These are phyloP conservation scores for Schrenkiella parvula DNA, from an alignment of 345 rosid species.

Conservation along the genomic window DNA sequence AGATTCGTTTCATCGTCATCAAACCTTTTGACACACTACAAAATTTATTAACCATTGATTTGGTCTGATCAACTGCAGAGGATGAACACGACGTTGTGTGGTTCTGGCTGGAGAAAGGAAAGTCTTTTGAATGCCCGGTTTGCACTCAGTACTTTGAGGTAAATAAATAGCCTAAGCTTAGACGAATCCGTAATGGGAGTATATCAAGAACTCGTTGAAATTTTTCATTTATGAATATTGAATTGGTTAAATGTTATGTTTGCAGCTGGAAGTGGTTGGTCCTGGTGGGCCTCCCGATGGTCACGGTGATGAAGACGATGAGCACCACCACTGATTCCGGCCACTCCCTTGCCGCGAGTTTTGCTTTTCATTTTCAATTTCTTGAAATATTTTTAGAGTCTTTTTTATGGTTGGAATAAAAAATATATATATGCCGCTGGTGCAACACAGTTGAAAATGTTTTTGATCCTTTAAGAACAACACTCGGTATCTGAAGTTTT, in stretches of 20 bases:
- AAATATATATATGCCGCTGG: neutral
- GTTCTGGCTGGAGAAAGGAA: slow-evolving; percentile 96
- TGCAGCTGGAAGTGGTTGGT: slow-evolving; percentile 82
- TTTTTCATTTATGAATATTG: neutral
- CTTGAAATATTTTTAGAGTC: neutral
- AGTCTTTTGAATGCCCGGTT: slow-evolving; percentile 77
- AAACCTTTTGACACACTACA: neutral
- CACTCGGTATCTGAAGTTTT: slow-evolving; percentile 10
- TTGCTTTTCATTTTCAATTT: neutral
- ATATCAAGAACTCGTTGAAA: neutral
- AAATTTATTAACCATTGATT: neutral
- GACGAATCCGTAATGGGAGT: neutral
- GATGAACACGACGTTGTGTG: slow-evolving; percentile 96
- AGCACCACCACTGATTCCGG: slow-evolving; percentile 48
- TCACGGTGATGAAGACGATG: slow-evolving; percentile 49
- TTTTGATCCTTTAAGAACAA: slow-evolving; percentile 17
- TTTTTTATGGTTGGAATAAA: slow-evolving; percentile 5
- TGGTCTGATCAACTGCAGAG: slow-evolving; percentile 41
- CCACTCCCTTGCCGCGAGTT: slow-evolving; percentile 20
- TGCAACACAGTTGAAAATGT: slow-evolving; percentile 16
- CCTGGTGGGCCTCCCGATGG: slow-evolving; percentile 90
- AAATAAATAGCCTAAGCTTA: neutral
- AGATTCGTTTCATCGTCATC: neutral
- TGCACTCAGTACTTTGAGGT: slow-evolving; percentile 88
- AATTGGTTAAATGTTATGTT: neutral